Evolutionary conservation across 345 rosid species (phyloP).

Genomic region (Boechera divaricarpa): DNA sequence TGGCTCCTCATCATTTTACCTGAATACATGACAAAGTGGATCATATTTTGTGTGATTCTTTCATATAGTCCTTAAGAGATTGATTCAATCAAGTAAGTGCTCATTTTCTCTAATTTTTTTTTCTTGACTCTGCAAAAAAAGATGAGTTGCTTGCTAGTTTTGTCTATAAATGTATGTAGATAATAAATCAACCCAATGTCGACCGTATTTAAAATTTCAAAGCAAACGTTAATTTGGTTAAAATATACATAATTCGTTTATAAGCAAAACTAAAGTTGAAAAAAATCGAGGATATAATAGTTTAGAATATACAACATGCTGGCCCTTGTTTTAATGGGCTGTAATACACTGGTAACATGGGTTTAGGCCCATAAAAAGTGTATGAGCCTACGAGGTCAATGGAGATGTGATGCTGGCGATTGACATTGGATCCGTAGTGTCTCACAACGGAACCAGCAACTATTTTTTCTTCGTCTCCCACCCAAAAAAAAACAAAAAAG

Average conservation of each 20-base stretch:
- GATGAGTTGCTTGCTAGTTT: too few species aligned
- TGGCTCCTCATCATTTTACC: neutral
- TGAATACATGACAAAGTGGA: neutral
- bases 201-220: too few species aligned
- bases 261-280: too few species aligned
- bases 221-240: too few species aligned
- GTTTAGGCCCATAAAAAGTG: neutral
- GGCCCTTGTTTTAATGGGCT: slow-evolving; percentile 2
- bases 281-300: too few species aligned
- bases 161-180: too few species aligned
- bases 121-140: too few species aligned
- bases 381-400: neutral
- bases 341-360: neutral
- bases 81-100: neutral
- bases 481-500: neutral
- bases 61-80: neutral
- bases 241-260: too few species aligned
- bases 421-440: slow-evolving; percentile 33
- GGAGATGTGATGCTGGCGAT: neutral
- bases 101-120: neutral
- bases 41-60: neutral
- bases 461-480: neutral
- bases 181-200: too few species aligned
- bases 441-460: slow-evolving; percentile 20
- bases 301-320: too few species aligned